Evolutionary conservation across 352 stramenopile species (phyloP).

Genomic region (Phytophthora parvispora): DNA sequence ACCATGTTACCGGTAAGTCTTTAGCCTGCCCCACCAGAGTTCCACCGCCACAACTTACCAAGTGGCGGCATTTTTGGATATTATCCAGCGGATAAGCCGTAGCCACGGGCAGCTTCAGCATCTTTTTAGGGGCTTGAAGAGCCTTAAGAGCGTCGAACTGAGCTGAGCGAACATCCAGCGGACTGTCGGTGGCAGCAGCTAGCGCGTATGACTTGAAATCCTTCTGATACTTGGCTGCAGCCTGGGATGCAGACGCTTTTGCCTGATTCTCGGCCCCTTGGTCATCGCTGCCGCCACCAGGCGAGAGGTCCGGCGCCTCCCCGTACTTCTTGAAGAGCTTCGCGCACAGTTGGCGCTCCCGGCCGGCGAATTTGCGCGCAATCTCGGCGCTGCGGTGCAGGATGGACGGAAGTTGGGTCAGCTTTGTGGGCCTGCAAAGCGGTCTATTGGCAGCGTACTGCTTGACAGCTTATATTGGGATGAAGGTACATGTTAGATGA

Average conservation of each 20-base stretch:
- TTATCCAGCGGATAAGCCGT: constrained; percentile 82
- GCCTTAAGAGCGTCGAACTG: constrained; percentile 67
- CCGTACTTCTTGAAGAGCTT: constrained; percentile 88
- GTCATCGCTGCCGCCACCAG: neutral
- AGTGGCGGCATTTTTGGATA: constrained; percentile 85
- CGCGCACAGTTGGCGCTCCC: constrained; percentile 68
- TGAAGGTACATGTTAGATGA: neutral
- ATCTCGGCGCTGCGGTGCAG: constrained; percentile 68
- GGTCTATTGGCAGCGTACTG: neutral
- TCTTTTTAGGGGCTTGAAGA: constrained; percentile 34
- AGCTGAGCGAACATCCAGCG: constrained; percentile 61
- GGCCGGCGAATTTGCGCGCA: constrained; percentile 70
- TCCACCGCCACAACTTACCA: constrained; percentile 44
- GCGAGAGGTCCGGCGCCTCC: constrained; percentile 48
- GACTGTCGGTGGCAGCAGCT: constrained; percentile 7
- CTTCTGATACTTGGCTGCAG: constrained; percentile 41
- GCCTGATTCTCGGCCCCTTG: neutral
- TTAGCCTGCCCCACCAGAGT: neutral
- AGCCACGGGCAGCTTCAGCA: constrained; percentile 37
- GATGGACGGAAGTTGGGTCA: constrained; percentile 1
- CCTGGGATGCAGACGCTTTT: neutral
- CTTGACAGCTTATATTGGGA: neutral
- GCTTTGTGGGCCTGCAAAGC: neutral
- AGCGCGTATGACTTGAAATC: constrained; percentile 42
- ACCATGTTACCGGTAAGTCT: neutral